Conservation (phyloP, 164 flowering plant genomes). For the Sextonia rubra region DNA sequence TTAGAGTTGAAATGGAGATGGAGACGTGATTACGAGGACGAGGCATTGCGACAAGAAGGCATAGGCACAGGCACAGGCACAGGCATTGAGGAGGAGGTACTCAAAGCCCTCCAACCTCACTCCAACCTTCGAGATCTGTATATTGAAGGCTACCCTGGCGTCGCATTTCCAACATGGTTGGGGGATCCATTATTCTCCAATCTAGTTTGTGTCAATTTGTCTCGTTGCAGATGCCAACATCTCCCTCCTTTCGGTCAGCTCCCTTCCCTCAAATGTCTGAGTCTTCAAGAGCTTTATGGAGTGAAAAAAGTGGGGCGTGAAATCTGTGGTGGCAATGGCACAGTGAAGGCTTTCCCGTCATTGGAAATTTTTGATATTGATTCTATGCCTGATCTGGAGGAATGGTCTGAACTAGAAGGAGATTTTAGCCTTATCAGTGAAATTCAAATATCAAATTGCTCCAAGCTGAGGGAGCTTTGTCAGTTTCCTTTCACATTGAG, state of each 20-base stretch:
- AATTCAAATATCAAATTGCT: neutral
- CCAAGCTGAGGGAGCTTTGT: neutral
- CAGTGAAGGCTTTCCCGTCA: no score
- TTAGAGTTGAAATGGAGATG: constrained; percentile 11
- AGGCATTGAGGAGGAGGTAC: neutral
- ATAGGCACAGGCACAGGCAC: no score
- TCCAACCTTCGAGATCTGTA: neutral
- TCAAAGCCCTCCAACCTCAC: constrained; percentile 10
- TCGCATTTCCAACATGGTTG: constrained; percentile 9
- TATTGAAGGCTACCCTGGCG: neutral
- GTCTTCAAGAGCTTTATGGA: no score
- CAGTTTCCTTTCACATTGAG: neutral
- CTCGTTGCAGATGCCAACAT: neutral
- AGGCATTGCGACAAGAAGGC: no score
- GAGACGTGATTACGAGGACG: no score
- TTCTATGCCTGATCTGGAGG: constrained; percentile 1
- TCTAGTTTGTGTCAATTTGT: neutral
- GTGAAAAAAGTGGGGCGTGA: no score
- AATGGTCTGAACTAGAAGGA: neutral
- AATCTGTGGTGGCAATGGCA: no score
- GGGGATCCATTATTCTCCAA: neutral
- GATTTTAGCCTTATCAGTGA: neutral
- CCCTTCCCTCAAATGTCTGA: neutral
- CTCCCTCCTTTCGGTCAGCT: constrained; percentile 11
- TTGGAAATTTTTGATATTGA: no score